Base-by-base conservation (phyloP, 2,329 filamentous ascomycete species). In the Cladosporium sp. region DNA sequence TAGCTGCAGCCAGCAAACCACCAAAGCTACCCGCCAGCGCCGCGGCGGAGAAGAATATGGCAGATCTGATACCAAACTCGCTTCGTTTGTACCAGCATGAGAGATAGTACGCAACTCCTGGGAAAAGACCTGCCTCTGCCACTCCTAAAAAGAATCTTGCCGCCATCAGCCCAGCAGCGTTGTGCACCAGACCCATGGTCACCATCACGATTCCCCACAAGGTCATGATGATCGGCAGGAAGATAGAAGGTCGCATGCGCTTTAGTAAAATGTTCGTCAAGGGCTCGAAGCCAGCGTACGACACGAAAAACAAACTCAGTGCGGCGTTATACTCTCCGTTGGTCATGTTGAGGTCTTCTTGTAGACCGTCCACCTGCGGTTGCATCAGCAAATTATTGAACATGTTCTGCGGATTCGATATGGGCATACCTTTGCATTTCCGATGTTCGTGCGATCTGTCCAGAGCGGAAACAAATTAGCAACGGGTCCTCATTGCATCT, bases 291-390 rank as follows among this genome's bases (percentile, higher is more conserved):
- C 91, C 73, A 1, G 89, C 82, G 70, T 96, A 96, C 1, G 88
- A 91, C 54, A 95, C 80, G 75, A 96, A 96, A 76, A 96, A 96
- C 65, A 96, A 87, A 36, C 88, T 89, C 9, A 96, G 78, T 0
- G 86, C 83, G 24, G 82, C 78, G 71, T 92, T 92, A 75, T 91
- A 96, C 67, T 88, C 78, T 7, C 78, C 73, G 2, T 81, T 78
- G 0, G 79, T 80, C 78, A 94, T 83, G 34, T 80, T 65, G 8
- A 93, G 74, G 58, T 88, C 84, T 10, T 77, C 65, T 53, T 78
- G 70, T 5, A 85, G 70, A 22, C 81, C 80, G 25, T 78, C 81
- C 4, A 48, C 28, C 45, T 48, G 12, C 19, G 4, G 4, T n/a
- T 3, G 4, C 8, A n/a, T 48, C 17, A 48, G 40, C 7, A 44